These are phyloP conservation scores for Penicillium cosmopolitanum DNA, from an alignment of 495 filamentous ascomycete genomes.

Conservation along the genomic window DNA sequence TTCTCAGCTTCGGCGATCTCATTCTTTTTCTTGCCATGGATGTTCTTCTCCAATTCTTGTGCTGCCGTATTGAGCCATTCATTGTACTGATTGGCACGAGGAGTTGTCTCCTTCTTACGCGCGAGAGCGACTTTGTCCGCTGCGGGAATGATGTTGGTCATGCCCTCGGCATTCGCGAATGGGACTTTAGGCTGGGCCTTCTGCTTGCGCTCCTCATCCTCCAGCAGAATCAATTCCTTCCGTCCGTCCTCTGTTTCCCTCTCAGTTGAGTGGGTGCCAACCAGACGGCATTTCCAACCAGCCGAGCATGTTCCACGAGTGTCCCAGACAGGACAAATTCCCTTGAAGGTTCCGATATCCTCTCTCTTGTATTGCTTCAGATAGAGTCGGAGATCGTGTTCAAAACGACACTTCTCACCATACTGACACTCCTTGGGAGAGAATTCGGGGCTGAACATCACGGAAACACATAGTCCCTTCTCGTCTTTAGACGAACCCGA, in stretches of 20 bases:
- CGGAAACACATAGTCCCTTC: conserved; percentile 74
- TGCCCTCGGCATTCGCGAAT: conserved; percentile 57
- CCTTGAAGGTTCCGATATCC: conserved; percentile 73
- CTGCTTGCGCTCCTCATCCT: conserved; percentile 53
- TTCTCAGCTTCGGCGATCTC: conserved; percentile 11
- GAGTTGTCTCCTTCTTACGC: conserved; percentile 64
- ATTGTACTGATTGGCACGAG: conserved; percentile 75
- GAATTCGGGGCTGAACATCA: conserved; percentile 70
- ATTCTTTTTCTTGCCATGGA: conserved; percentile 35
- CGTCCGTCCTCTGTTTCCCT: conserved; percentile 72
- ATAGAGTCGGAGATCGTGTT: conserved; percentile 84
- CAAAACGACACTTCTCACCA: conserved; percentile 74
- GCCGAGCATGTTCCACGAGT: conserved; percentile 71
- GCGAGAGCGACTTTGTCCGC: conserved; percentile 70
- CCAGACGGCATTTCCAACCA: conserved; percentile 94
- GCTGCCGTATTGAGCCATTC: conserved; percentile 70
- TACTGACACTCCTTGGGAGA: conserved; percentile 71
- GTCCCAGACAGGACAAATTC: conserved; percentile 80
- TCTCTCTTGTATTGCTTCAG: conserved; percentile 78
- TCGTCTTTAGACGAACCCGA: conserved; percentile 81
- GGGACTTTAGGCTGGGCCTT: conserved; percentile 38
- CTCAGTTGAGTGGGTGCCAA: conserved; percentile 78
- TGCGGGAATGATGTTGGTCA: conserved; percentile 72
- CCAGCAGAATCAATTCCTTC: conserved; percentile 76
- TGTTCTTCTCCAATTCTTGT: conserved; percentile 55